phyloP scores from a whole-genome alignment of 2,329 filamentous ascomycete genomes.

The Scedosporium boydii region DNA sequence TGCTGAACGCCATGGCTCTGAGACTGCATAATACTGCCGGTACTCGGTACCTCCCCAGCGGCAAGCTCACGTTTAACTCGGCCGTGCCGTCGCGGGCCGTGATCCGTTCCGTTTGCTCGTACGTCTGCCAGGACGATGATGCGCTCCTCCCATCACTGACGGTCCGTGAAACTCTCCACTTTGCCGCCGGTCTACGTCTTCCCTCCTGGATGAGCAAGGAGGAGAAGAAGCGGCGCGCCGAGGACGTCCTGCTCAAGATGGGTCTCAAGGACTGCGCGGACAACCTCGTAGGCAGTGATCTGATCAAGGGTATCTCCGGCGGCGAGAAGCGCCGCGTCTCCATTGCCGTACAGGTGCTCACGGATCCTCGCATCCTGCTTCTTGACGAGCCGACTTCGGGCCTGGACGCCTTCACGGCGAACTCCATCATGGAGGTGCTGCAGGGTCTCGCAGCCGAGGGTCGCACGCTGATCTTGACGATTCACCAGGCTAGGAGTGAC shows the following conservation, averaged over 20 bases:
- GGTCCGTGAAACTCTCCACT: constrained; percentile 63
- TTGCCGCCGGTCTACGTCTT: constrained; percentile 61
- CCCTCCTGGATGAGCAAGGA: constrained; percentile 60
- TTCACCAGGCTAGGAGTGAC: constrained; percentile 68
- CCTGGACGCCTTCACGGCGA: constrained; percentile 68
- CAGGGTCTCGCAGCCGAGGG: constrained; percentile 62
- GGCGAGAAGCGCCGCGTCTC: constrained; percentile 71
- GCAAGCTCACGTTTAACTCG: constrained; percentile 61
- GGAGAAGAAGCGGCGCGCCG: constrained; percentile 58
- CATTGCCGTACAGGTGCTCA: constrained; percentile 69
- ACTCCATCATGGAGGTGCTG: constrained; percentile 67
- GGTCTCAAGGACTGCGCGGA: constrained; percentile 71
- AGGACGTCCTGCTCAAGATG: constrained; percentile 65
- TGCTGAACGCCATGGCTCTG: constrained; percentile 64
- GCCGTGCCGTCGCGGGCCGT: constrained; percentile 58
- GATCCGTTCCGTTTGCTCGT: constrained; percentile 62
- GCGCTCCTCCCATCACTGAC: constrained; percentile 65
- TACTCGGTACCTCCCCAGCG: constrained; percentile 52
- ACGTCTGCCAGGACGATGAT: constrained; percentile 71
- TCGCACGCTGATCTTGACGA: constrained; percentile 65
- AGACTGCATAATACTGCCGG: constrained; percentile 52
- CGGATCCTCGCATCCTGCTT: constrained; percentile 61
- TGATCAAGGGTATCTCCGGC: constrained; percentile 70
- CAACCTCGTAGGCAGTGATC: constrained; percentile 61
- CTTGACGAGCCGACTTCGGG: constrained; percentile 72